phyloP scores from a whole-genome alignment of 2,329 filamentous ascomycete genomes.

The Ceratocystis cubensis region DNA sequence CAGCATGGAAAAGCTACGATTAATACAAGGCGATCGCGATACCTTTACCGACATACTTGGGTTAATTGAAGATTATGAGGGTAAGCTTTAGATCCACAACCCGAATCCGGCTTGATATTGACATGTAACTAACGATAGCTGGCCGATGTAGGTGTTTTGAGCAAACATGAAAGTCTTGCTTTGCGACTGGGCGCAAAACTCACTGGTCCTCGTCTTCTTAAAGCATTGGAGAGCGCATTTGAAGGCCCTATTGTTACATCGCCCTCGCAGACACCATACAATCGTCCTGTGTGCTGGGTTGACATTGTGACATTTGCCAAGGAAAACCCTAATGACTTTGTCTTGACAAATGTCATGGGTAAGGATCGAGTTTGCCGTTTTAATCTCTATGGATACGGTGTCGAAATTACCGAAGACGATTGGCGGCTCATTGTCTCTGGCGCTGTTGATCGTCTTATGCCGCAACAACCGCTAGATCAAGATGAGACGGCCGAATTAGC shows the following conservation, averaged over 20 bases:
- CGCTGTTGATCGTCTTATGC: conserved; percentile 65
- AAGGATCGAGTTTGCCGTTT: conserved; percentile 67
- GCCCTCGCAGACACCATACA: conserved; percentile 42
- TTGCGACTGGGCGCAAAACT: conserved; percentile 74
- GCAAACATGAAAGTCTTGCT: conserved; percentile 75
- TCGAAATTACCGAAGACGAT: conserved; percentile 81
- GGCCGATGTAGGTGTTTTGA: conserved; percentile 49
- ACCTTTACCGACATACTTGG: conserved; percentile 60
- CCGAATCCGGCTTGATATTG: background rate
- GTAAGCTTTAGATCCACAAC: conserved; percentile 28
- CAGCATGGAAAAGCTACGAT: conserved; percentile 34
- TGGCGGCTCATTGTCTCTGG: conserved; percentile 74
- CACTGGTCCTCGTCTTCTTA: conserved; percentile 68
- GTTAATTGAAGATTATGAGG: conserved; percentile 67
- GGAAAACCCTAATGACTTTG: conserved; percentile 66
- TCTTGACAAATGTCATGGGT: conserved; percentile 54
- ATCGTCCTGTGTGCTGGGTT: conserved; percentile 56
- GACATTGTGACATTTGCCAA: conserved; percentile 78
- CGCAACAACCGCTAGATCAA: conserved; percentile 67
- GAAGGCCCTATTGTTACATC: conserved; percentile 57
- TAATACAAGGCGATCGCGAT: conserved; percentile 47
- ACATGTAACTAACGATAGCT: background rate
- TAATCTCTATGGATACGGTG: conserved; percentile 63
- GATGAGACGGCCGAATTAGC: conserved; percentile 77
- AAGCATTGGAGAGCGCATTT: conserved; percentile 75